Evolutionary conservation across 2,329 filamentous ascomycete species (phyloP).

Genomic region (Hymenoscyphus occultus): DNA sequence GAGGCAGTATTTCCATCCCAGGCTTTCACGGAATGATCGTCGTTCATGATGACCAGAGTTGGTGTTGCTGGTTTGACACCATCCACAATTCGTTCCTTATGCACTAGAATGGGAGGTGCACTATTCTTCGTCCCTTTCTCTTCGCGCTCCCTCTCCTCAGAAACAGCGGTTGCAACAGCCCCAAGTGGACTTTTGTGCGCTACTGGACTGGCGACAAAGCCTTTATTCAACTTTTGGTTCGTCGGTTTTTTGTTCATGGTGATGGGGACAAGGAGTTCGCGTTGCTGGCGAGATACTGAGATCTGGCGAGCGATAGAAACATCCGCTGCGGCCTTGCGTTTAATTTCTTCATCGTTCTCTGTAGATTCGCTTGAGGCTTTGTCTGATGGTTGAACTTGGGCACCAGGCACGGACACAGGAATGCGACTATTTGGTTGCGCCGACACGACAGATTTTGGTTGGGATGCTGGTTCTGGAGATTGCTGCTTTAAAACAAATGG

Average conservation of each 20-base stretch:
- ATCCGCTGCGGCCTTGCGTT: slow-evolving; percentile 56
- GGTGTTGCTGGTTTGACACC: slow-evolving; percentile 28
- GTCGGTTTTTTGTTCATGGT: slow-evolving; percentile 27
- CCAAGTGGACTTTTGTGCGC: slow-evolving; percentile 22
- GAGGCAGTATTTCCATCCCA: slow-evolving; percentile 19
- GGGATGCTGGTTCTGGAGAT: slow-evolving; percentile 13
- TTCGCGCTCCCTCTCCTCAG: slow-evolving; percentile 18
- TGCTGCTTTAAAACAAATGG: slow-evolving; percentile 6
- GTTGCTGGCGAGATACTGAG: slow-evolving; percentile 60
- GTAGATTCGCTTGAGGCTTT: slow-evolving; percentile 3
- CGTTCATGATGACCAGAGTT: slow-evolving; percentile 28
- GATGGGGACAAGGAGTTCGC: slow-evolving; percentile 55
- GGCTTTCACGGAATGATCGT: slow-evolving; percentile 14
- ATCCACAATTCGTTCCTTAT: slow-evolving; percentile 15
- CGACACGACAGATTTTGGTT: slow-evolving; percentile 9
- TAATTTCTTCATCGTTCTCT: slow-evolving; percentile 42
- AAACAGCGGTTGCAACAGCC: slow-evolving; percentile 20
- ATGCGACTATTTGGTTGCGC: slow-evolving; percentile 8
- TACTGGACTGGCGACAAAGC: slow-evolving; percentile 15
- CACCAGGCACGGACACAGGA: slow-evolving; percentile 7
- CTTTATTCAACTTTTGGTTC: slow-evolving; percentile 9
- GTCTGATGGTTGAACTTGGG: slow-evolving; percentile 7
- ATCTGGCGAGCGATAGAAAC: slow-evolving; percentile 68
- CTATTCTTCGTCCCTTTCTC: slow-evolving; percentile 1
- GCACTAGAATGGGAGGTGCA: neutral